Evolutionary conservation across 2,329 filamentous ascomycete species (phyloP), one percentile per base, ranked within the genome.

Genomic region (Bipolaris gigantea): DNA sequence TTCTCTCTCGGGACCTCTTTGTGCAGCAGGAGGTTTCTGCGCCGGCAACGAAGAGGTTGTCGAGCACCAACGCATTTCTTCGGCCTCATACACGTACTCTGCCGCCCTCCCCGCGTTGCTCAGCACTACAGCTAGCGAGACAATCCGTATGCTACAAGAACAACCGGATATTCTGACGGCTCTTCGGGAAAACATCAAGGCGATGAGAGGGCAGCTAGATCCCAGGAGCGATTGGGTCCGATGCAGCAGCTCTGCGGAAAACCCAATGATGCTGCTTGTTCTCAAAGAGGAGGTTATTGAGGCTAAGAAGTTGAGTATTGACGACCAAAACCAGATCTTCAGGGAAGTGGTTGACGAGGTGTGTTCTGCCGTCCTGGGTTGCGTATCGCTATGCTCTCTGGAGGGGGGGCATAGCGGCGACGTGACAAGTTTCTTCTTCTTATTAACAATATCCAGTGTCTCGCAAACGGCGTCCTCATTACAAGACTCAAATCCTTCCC

Each of bases 281-380:
- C 78, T 99, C 50, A 97, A 96, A 79, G 83, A 87, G 0, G 90
- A 97, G 53, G 85, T 96, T 34, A 80, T 97, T 36, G 81, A 85
- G 46, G 82, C 85, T 1, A 86, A 89, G 68, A 85, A 84, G 40
- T 77, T 96, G 52, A 85, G 80, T 13, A 73, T 84, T 9, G 83
- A 87, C 32, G 93, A 97, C 59, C 91, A 97, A 76, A 91, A 96
- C 67, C 83, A 85, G 53, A 75, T 97, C 16, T 76, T 99, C 54
- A 87, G 95, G 68, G 94, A 99, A 66, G 88, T 90, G 61, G 91
- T 96, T n/a, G 95, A 99, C 56, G 94, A 99, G 88, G 92, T 95
- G 81, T 67, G 84, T 74, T 19, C n/a, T 39, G 34, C 7, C 5
- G 5, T 42, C 16, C 4, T 36, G 21, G 6, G 16, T 8, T 5